Base-by-base conservation (phyloP, 179 eudicot genomes). In the Carnegiea gigantea region DNA sequence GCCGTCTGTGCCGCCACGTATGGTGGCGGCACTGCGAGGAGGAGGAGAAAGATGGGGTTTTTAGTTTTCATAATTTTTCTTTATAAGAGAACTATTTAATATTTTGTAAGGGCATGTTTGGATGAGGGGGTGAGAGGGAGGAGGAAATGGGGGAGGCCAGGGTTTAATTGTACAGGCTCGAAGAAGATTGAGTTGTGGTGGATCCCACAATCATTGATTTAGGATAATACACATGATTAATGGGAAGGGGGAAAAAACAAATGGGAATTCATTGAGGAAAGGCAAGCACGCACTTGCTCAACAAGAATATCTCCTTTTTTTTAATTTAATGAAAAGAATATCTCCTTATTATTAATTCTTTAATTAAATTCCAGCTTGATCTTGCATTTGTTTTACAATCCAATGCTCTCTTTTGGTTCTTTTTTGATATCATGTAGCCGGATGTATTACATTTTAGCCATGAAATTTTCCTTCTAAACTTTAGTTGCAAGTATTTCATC, bases 181-280 rank as follows among this genome's bases (percentile, higher is more conserved):
- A 48, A 48, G 53, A 67, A 26, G 14, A 28, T 12, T 28, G 28
- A 62, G 23, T 9, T 54, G 44, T 9, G 77, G 72, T 79, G 80
- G 74, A 78, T 70, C 77, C 77, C 23, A 60, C 36, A 70, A 44
- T 68, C 53, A 81, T 62, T 81, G 44, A 65, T 62, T n/a, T 17
- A 26, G 24, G n/a, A 62, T 62, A 24, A 24, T 62, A 10, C 14
- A 62, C 26, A 9, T 67, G 40, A 67, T 67, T 26, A 67, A 13
- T 62, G 68, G 30, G 14, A 62, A 62, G 30, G 62, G 30, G 68
- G 0, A 62, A 14, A 18, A 8, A 62, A 21, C 0, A 62, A 24
- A 15, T 6, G 18, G 28, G 68, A 5, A 24, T 23, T 62, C 17
- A 18, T 20, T 15, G 28, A 62, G 68, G 30, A 23, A 62, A 62